phyloP scores from a whole-genome alignment of 2,329 filamentous ascomycete genomes.

The Berkeleyomyces rouxiae region DNA sequence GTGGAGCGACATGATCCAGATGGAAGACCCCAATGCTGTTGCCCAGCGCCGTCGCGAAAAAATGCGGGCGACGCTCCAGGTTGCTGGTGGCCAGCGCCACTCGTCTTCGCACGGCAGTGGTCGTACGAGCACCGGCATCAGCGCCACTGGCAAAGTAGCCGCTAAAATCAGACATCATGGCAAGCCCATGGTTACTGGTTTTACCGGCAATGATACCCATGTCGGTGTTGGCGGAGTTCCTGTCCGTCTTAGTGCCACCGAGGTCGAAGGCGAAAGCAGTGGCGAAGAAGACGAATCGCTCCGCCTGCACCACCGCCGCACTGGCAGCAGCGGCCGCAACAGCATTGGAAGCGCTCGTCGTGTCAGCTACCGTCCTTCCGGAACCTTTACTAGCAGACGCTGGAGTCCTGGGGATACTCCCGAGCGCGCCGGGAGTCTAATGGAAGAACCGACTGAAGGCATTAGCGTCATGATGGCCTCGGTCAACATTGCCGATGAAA shows the following conservation, averaged over 20 bases:
- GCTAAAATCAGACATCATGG: slow-evolving; percentile 82
- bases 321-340: slow-evolving; percentile 60
- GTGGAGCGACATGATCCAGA: slow-evolving; percentile 90
- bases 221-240: slow-evolving; percentile 66
- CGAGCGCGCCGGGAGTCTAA: slow-evolving; percentile 36
- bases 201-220: slow-evolving; percentile 60
- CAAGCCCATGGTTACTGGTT: slow-evolving; percentile 62
- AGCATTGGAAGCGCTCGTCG: slow-evolving; percentile 41
- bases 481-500: slow-evolving; percentile 22
- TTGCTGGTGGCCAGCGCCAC: slow-evolving; percentile 42
- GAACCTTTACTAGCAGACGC: slow-evolving; percentile 27
- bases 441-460: slow-evolving; percentile 20
- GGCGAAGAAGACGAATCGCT: slow-evolving; percentile 48
- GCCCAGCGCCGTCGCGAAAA: slow-evolving; percentile 79
- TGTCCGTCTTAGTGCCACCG: slow-evolving; percentile 81
- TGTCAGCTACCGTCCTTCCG: slow-evolving; percentile 34
- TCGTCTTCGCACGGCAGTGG: slow-evolving; percentile 27
- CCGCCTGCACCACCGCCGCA: slow-evolving; percentile 47
- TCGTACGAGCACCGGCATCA: slow-evolving; percentile 46
- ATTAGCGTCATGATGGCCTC: slow-evolving; percentile 10
- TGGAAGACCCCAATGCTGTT: slow-evolving; percentile 69
- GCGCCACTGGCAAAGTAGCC: slow-evolving; percentile 47
- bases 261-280: slow-evolving; percentile 77
- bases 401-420: slow-evolving; percentile 40
- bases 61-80: slow-evolving; percentile 68